Evolutionary conservation across 805 yeast genomes (phyloP), one percentile per base, ranked within the genome.

Genomic region (Yarrowia bubula): DNA sequence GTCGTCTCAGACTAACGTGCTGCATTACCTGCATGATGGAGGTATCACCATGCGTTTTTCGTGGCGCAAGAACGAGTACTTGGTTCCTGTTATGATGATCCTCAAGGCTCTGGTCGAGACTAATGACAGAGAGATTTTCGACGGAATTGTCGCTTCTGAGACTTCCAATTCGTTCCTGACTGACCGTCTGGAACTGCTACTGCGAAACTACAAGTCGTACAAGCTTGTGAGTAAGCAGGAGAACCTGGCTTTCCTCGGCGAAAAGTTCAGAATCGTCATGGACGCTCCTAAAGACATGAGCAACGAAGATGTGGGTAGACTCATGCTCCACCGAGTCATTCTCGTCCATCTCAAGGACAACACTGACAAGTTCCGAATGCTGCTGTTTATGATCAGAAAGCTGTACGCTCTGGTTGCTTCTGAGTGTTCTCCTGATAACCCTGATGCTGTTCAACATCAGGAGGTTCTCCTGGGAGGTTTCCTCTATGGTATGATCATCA

Each of bases 361-460:
- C 72, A 79, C 77, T 62, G 97, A 92, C 76, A 95, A 95, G 78
- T 92, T 90, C 77, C 83, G 91, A 73, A 81, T 92, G 87, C 79
- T 95, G 67, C 77, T 92, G 67, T 95, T 92, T 78, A 95, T 95
- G 98, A 87, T 95, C 72, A 86, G 98, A 81, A 95, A 95, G 78
- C 83, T 95, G 67, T 95, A 95, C 76, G 83, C 98, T 0, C 82
- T 95, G 69, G 98, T 93, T 50, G 97, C 97, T 41, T 98, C 98
- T 67, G 97, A 93, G 75, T 93, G 98, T 77, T 80, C 92, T 63
- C 93, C 97, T 15, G 99, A 95, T 77, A 95, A 95, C 78, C 99
- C 99, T 75, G 99, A 95, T 86, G 96, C 98, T 58, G 90, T 97
- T 9, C 99, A 95, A 81, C 98, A 95, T 81, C 99, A 95, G 79